A percentile compares a stretch with the other conserved stretches of the same genome.
These are phyloP conservation scores for Saraca asoca DNA, from an alignment of 331 rosid species.

Conservation along the genomic window DNA sequence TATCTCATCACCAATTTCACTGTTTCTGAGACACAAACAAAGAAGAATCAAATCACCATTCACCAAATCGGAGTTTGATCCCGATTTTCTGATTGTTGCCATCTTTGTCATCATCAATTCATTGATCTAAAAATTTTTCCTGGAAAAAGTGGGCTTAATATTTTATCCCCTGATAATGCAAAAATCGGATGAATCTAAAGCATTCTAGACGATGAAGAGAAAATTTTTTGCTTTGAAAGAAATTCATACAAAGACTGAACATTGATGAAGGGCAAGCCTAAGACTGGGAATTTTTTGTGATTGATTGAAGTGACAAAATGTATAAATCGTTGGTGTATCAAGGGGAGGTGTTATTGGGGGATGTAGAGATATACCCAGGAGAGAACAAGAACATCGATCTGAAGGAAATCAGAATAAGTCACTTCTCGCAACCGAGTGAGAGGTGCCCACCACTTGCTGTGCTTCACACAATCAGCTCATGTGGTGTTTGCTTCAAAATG, in stretches of 20 bases:
- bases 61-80: conserved; percentile 35
- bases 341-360: conserved; percentile 89
- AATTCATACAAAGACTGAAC: conserved; percentile 36
- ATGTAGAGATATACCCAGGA: conserved; percentile 80
- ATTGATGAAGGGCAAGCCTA: conserved; percentile 37
- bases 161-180: conserved; percentile 38
- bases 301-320: conserved; percentile 53
- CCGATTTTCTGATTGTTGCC: conserved; percentile 30
- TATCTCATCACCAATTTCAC: conserved; percentile 33
- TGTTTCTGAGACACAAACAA: background rate
- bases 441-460: conserved; percentile 98
- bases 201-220: conserved; percentile 53
- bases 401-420: conserved; percentile 91
- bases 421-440: conserved; percentile 93
- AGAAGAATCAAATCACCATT: conserved; percentile 12
- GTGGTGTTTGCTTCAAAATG: conserved; percentile 94
- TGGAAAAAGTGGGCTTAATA: conserved; percentile 50
- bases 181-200: conserved; percentile 70
- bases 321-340: conserved; percentile 80
- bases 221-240: conserved; percentile 41
- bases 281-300: conserved; percentile 34
- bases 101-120: conserved; percentile 52
- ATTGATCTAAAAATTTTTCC: conserved; percentile 62
- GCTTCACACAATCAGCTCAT: conserved; percentile 69
- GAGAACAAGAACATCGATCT: conserved; percentile 58